Conservation (phyloP, 2,329 filamentous ascomycete species). For the Grosmannia serpens region DNA sequence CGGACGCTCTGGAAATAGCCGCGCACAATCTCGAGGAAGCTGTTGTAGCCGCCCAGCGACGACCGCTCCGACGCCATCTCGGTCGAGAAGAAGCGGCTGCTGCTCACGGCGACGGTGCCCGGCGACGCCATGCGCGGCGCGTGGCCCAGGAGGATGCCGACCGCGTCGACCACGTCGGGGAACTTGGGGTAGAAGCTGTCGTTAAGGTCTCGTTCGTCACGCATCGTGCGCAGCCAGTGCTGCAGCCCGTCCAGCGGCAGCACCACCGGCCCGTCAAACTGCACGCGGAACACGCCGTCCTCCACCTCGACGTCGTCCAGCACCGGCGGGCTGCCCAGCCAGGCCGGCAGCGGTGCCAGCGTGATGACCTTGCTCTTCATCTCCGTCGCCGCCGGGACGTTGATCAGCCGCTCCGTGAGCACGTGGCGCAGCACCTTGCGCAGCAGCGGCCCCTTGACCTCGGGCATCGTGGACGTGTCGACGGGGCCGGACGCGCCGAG, state of each 20-base stretch:
- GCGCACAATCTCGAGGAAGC: slow-evolving; percentile 25
- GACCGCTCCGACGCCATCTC: slow-evolving; percentile 17
- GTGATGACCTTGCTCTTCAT: slow-evolving; percentile 12
- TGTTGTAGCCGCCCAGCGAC: slow-evolving; percentile 16
- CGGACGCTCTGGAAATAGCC: slow-evolving; percentile 46
- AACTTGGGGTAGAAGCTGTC: slow-evolving; percentile 35
- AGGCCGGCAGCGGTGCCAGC: slow-evolving; percentile 1
- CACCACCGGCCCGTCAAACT: slow-evolving; percentile 27
- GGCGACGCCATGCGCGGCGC: slow-evolving; percentile 23
- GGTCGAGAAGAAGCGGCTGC: slow-evolving; percentile 37
- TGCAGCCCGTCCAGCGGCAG: slow-evolving; percentile 28
- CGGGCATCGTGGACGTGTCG: slow-evolving; percentile 10
- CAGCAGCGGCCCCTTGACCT: slow-evolving; percentile 11
- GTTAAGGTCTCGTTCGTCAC: slow-evolving; percentile 21
- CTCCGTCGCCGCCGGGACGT: slow-evolving; percentile 15
- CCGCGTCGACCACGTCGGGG: slow-evolving; percentile 33
- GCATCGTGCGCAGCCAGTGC: slow-evolving; percentile 32
- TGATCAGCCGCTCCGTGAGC: slow-evolving; percentile 22
- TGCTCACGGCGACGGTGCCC: slow-evolving; percentile 30
- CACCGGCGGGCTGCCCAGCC: background rate
- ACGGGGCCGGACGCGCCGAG: background rate
- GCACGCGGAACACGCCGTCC: slow-evolving; percentile 19
- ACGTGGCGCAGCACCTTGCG: slow-evolving; percentile 9
- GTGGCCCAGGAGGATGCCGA: slow-evolving; percentile 41
- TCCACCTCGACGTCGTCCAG: slow-evolving; percentile 6